phyloP scores from a whole-genome alignment of 2,329 filamentous ascomycete species.

The Thelonectria discophora region DNA sequence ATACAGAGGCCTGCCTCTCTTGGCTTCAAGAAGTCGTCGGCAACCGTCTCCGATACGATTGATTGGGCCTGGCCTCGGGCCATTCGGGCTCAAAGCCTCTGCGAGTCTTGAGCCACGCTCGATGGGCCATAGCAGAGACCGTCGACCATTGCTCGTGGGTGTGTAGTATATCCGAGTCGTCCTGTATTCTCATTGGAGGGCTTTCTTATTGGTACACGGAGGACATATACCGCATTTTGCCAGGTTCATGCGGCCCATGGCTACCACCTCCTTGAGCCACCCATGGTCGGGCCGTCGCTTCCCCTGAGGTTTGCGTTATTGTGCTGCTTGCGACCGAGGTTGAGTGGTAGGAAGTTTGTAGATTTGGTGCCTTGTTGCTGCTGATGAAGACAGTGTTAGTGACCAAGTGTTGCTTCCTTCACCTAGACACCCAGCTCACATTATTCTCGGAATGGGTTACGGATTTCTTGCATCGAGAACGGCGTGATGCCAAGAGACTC shows the following conservation, averaged over 20 bases:
- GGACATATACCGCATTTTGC: conserved; percentile 18
- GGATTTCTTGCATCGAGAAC: conserved; percentile 1
- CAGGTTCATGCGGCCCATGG: conserved; percentile 1
- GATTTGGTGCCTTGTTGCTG: too few relatives aligned
- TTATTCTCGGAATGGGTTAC: conserved; percentile 3
- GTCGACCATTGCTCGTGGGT: neutral
- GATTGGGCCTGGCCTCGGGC: conserved; percentile 7
- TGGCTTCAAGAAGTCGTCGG: neutral
- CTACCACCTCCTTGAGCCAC: conserved; percentile 1
- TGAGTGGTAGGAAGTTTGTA: too few relatives aligned
- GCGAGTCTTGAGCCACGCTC: conserved; percentile 1
- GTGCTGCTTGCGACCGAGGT: neutral
- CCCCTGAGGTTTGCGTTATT: neutral
- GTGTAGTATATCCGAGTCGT: neutral
- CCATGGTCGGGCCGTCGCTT: conserved; percentile 11
- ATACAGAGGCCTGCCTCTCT: neutral
- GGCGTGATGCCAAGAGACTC: neutral
- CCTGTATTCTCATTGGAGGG: conserved; percentile 19
- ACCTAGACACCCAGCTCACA: neutral
- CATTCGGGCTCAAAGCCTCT: conserved; percentile 10
- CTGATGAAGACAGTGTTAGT: too few relatives aligned
- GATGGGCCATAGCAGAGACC: conserved; percentile 3
- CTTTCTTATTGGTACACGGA: conserved; percentile 22
- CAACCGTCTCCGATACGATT: neutral
- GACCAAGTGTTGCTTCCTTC: neutral